Evolutionary conservation across 352 stramenopile species (phyloP), one percentile per base, ranked within the genome.

Genomic region (Globisporangium abappressorium): DNA sequence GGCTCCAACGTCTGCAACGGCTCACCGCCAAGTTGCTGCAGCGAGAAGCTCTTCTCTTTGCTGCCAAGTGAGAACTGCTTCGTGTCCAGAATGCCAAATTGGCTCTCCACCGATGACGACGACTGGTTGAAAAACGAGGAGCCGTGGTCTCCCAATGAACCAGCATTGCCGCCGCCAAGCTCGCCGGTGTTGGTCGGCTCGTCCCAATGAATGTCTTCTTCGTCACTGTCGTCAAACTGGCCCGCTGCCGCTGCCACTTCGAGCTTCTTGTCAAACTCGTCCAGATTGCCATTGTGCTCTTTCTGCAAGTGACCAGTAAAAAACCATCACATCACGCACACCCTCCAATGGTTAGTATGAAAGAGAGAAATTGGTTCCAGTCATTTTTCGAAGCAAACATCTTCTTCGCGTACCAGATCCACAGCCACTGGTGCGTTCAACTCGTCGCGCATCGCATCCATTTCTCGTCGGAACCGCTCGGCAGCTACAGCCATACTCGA

Each of bases 141-240:
- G 65, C 36, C 33, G 65, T 46, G 55, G 49, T 72, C 64, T 76
- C 76, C 67, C 64, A 75, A 64, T 56, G 71, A 68, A 75, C 64
- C 66, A 75, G 58, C 65, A 22, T 65, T 76, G 14, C 55, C 65
- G 55, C 26, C 68, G 36, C 59, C 72, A 5, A 51, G 26, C 58
- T 11, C 26, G 18, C 49, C 49, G n/a, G 38, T 6, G 46, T 61
- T 57, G 22, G 62, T 67, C 2, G 73, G 64, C 14, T 89, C 77
- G 70, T 91, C 83, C 85, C 85, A 93, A 56, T 79, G 77, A 28
- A 67, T 68, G n/a, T 69, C 56, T 65, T 91, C 85, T 74, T 95
- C 85, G 70, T 91, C 79, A 54, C 85, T 94, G 63, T 95, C 87
- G 12, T 93, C 87, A 74, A 95, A 95, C 60, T 95, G 87, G 6